Percentiles rank a stretch among this genome's conserved stretches.
These are phyloP conservation scores for Scedosporium minutisporum DNA, from an alignment of 2,329 filamentous ascomycete species.

Conservation along the genomic window DNA sequence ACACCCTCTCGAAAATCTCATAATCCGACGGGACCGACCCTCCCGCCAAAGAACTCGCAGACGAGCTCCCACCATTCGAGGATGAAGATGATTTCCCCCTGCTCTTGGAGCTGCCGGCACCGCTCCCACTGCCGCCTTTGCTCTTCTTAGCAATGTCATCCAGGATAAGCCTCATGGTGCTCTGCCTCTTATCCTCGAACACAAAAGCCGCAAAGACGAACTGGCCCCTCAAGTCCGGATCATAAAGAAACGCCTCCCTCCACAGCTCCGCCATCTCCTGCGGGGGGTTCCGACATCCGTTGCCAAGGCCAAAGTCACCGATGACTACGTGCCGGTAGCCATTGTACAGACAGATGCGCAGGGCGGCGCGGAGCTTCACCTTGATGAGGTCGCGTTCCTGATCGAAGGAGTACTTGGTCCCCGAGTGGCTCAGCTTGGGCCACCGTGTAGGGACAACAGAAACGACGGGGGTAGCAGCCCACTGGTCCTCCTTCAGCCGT, in stretches of 20 bases:
- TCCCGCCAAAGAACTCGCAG: constrained; percentile 15
- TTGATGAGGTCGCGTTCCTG: constrained; percentile 62
- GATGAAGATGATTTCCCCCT: constrained; percentile 18
- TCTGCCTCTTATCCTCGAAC: constrained; percentile 48
- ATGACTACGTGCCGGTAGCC: constrained; percentile 49
- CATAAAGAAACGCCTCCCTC: constrained; percentile 54
- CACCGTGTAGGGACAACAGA: constrained; percentile 63
- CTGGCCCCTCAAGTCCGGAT: constrained; percentile 51
- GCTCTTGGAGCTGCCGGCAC: constrained; percentile 18
- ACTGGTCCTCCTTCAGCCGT: constrained; percentile 39
- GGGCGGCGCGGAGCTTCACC: constrained; percentile 61
- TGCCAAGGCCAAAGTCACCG: constrained; percentile 56
- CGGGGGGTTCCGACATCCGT: constrained; percentile 54
- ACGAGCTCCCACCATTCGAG: constrained; percentile 18
- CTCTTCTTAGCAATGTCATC: constrained; percentile 47
- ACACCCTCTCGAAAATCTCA: constrained; percentile 44
- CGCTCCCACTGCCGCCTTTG: constrained; percentile 13
- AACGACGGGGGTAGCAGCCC: constrained; percentile 57
- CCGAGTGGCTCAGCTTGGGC: constrained; percentile 60
- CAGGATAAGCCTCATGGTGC: constrained; percentile 41
- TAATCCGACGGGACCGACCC: constrained; percentile 27
- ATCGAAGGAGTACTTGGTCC: constrained; percentile 61
- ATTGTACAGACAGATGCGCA: constrained; percentile 58
- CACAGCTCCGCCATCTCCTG: constrained; percentile 56
- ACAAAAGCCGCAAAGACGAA: constrained; percentile 55